Percentiles rank a stretch among this genome's conserved stretches.
Evolutionary conservation across 768 basidiomycete species (phyloP).

Genomic region (Vararia minispora): DNA sequence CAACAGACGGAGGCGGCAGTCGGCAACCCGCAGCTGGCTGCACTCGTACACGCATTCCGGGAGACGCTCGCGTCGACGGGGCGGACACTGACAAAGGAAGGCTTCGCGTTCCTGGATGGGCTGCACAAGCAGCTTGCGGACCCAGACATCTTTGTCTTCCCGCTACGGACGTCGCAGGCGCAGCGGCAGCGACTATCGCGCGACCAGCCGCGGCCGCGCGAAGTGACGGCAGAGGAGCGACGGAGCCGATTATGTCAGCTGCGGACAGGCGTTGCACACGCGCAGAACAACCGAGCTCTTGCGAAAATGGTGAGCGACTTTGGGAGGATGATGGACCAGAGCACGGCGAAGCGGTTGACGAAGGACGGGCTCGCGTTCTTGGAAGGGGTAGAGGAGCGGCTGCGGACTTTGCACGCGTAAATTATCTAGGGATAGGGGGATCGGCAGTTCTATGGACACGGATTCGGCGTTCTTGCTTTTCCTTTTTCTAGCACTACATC

Average conservation of each 20-base stretch:
- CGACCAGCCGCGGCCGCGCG: conserved; percentile 23
- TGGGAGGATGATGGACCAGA: conserved; percentile 54
- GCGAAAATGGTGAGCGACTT: conserved; percentile 62
- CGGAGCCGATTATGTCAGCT: conserved; percentile 48
- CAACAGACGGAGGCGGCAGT: conserved; percentile 31
- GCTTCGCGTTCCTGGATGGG: conserved; percentile 57
- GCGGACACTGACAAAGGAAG: conserved; percentile 56
- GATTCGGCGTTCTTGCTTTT: too few species aligned
- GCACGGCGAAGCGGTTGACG: conserved; percentile 59
- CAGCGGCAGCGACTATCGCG: conserved; percentile 19
- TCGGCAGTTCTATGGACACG: too few species aligned
- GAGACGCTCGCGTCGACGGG: conserved; percentile 51
- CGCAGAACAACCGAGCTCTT: conserved; percentile 42
- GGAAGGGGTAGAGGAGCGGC: conserved; percentile 43
- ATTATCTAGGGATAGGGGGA: too few species aligned
- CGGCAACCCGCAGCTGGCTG: conserved; percentile 44
- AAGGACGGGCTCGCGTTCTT: conserved; percentile 70
- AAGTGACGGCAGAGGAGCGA: conserved; percentile 22
- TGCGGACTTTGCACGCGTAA: conserved; percentile 28
- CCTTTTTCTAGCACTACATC: too few species aligned
- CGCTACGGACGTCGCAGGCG: conserved; percentile 33
- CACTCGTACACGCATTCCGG: conserved; percentile 48
- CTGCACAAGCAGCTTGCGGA: conserved; percentile 62
- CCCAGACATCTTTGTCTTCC: conserved; percentile 47
- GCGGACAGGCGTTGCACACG: conserved; percentile 38